A percentile compares a stretch with the other conserved stretches of the same genome.
Conservation (phyloP, 1,284 basidiomycete species). For the Ganoderma meredithae region DNA sequence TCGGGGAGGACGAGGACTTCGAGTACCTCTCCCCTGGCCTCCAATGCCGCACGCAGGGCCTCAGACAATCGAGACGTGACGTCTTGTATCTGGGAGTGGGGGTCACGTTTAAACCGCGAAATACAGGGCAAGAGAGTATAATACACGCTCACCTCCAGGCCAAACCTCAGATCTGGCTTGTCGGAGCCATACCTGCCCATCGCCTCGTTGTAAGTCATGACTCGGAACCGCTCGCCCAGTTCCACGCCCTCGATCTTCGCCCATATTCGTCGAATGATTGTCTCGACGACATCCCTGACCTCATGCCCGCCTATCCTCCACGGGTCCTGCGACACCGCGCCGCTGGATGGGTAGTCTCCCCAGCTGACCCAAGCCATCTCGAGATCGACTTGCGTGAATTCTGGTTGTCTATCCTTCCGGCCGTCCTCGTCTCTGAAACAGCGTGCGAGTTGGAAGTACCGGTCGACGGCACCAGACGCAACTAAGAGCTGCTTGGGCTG, state of each 20-base stretch:
- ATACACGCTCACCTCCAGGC: slow-evolving; percentile 70
- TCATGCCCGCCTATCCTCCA: slow-evolving; percentile 90
- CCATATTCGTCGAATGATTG: slow-evolving; percentile 80
- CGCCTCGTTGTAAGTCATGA: slow-evolving; percentile 87
- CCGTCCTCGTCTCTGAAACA: slow-evolving; percentile 98
- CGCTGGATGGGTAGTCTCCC: slow-evolving; percentile 44
- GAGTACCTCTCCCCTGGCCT: slow-evolving; percentile 52
- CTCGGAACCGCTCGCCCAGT: slow-evolving; percentile 68
- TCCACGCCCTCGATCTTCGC: slow-evolving; percentile 61
- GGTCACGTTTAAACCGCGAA: slow-evolving; percentile 23
- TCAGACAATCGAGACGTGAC: slow-evolving; percentile 55
- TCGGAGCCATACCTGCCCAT: slow-evolving; percentile 95
- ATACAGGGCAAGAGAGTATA: slow-evolving; percentile 13
- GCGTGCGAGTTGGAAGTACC: slow-evolving; percentile 92
- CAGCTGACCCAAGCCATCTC: slow-evolving; percentile 97
- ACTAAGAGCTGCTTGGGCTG: slow-evolving; percentile 96
- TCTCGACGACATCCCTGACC: slow-evolving; percentile 81
- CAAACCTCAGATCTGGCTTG: slow-evolving; percentile 93
- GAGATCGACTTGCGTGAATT: slow-evolving; percentile 96
- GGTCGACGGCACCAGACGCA: slow-evolving; percentile 88
- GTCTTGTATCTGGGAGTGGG: slow-evolving; percentile 56
- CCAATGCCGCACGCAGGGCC: slow-evolving; percentile 45
- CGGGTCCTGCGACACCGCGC: slow-evolving; percentile 37
- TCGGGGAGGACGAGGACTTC: slow-evolving; percentile 56
- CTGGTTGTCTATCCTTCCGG: slow-evolving; percentile 92